A percentile compares a stretch with the other conserved stretches of the same genome.
Evolutionary conservation across 176 grass and related monocot genomes (phyloP).

Genomic region (Aegilops speltoides): DNA sequence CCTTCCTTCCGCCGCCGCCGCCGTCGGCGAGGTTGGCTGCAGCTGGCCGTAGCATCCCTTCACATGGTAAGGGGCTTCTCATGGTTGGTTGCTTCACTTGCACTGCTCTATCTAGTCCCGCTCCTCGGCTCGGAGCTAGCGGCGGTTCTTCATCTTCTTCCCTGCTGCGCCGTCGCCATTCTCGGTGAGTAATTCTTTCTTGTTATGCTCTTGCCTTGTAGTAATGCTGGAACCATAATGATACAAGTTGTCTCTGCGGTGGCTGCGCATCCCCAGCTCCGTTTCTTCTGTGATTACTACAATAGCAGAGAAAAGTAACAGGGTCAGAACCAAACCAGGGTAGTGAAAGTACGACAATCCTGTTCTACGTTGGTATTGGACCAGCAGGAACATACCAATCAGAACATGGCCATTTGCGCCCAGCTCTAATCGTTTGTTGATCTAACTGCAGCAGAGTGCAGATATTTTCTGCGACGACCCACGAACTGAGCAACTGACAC

Average conservation of each 20-base stretch:
- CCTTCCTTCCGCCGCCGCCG: constrained; percentile 29
- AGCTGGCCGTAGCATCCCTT: constrained; percentile 1
- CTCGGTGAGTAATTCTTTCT: not conserved
- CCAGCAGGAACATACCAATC: too few species aligned
- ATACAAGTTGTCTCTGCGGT: not conserved
- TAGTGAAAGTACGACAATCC: too few species aligned
- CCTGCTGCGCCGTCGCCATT: not conserved
- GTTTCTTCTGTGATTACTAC: not conserved
- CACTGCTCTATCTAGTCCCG: not conserved
- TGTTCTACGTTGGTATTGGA: not conserved
- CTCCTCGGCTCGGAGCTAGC: not conserved
- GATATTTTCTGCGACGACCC: too few species aligned
- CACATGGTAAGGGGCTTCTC: not conserved
- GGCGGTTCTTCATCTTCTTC: not conserved
- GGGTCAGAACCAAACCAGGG: not conserved
- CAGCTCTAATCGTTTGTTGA: not conserved
- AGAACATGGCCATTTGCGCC: not conserved
- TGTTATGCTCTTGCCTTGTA: not conserved
- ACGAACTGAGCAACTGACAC: not conserved
- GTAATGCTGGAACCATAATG: not conserved
- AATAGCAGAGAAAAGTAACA: not conserved
- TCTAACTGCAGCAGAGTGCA: not conserved
- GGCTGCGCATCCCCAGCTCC: not conserved
- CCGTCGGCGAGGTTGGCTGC: not conserved
- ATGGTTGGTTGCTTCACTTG: not conserved